Evolutionary conservation across 768 basidiomycete species (phyloP), one percentile per base, ranked within the genome.

Genomic region (Coprinellus aureogranulatus): DNA sequence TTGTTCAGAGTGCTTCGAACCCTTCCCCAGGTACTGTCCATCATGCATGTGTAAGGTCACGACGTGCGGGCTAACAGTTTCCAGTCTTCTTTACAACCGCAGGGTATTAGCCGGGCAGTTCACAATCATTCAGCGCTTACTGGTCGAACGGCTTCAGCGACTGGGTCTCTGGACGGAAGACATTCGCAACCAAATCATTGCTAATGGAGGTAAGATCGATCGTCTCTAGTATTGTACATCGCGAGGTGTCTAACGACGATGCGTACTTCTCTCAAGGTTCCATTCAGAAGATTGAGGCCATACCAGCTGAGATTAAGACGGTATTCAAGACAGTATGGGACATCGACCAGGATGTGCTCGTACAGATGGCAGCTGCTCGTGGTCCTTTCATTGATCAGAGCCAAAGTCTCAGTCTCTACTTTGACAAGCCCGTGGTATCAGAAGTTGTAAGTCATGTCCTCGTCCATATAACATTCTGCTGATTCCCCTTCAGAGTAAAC

Each of bases 1-100:
- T 34, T 84, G 84, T 78, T 92, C 92, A 70, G 90, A 92, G 67
- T 91, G 89, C 73, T 90, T 92, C 68, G 90, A 92, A 73, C 89
- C 47, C 1, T 28, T 11, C 90, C 10, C 47, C 1, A 49, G 47
- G 47, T 27, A 48, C 47, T 27, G 11, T 22, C 20, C 8, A 27
- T 27, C 10, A n/a, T 26, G 9, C 10, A 5, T 27, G 4, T 11
- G 11, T 25, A 27, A 48, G 11, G 9, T 10, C 16, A 48, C 28
- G 11, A 26, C 25, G 47, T 11, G 4, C n/a, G 16, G 26, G 14
- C 16, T 25, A 27, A 14, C 25, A 22, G 18, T 5, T 22, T 10
- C 25, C 11, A 27, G 26, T 48, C 10, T n/a, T 9, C 26, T 5
- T 9, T 18, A n/a, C n/a, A n/a, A n/a, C n/a, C n/a, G n/a, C n/a